Percentiles rank a stretch among this genome's conserved stretches.
These are phyloP conservation scores for Monilinia fructigena DNA, from an alignment of 2,329 filamentous ascomycete species.

Conservation along the genomic window DNA sequence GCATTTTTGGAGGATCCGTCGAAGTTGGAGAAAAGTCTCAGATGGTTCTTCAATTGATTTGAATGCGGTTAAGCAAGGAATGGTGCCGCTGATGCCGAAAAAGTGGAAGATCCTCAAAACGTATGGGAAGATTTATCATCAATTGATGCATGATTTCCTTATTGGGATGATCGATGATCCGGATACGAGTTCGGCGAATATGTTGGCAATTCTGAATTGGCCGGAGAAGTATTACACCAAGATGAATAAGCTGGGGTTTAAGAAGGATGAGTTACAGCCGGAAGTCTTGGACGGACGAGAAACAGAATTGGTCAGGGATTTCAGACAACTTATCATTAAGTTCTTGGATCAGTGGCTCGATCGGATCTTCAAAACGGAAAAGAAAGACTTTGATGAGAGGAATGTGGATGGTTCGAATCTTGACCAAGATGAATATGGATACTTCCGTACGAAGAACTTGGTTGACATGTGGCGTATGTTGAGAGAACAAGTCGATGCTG, in stretches of 20 bases:
- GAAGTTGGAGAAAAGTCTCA: constrained; percentile 80
- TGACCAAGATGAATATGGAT: constrained; percentile 83
- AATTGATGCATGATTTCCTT: constrained; percentile 92
- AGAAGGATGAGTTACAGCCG: constrained; percentile 71
- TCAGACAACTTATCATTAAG: constrained; percentile 91
- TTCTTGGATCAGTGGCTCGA: constrained; percentile 98
- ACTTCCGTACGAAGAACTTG: constrained; percentile 87
- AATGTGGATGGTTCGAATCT: constrained; percentile 72
- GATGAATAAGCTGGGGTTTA: constrained; percentile 86
- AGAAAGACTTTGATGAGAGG: constrained; percentile 75
- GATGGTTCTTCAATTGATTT: constrained; percentile 98
- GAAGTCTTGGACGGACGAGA: constrained; percentile 90
- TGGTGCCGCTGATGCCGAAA: constrained; percentile 87
- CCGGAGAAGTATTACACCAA: constrained; percentile 94
- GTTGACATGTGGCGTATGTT: constrained; percentile 98
- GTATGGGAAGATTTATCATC: constrained; percentile 88
- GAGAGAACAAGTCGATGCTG: constrained; percentile 84
- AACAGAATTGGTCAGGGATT: constrained; percentile 86
- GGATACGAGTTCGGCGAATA: constrained; percentile 79
- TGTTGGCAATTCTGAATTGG: constrained; percentile 91
- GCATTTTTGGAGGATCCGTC: constrained; percentile 81
- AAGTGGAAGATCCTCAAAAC: constrained; percentile 95
- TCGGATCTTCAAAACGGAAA: constrained; percentile 80
- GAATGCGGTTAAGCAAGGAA: constrained; percentile 89
- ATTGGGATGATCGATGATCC: constrained; percentile 79